Evolutionary conservation across 768 basidiomycete species (phyloP), one percentile per base, ranked within the genome.

Genomic region (Mycena capillaripes): DNA sequence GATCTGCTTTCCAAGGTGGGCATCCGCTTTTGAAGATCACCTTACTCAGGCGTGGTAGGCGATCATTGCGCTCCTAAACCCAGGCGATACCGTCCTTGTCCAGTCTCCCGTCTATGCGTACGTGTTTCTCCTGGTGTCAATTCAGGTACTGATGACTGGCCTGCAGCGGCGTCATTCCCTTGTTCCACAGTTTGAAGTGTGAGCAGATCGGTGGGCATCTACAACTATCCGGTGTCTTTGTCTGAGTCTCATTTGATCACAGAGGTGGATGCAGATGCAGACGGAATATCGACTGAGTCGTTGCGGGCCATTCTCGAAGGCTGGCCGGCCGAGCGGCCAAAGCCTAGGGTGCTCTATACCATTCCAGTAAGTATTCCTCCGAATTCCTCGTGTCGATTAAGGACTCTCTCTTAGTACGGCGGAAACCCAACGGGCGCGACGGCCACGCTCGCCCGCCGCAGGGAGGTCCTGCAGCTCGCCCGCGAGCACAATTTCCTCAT

Each of bases 381-480:
- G 46, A 67, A 7, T 71, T 58, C 58, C 14, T 5, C 19, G 27
- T 40, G 19, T 32, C 0, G 30, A 17, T 16, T 27, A 30, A 36
- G 53, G 21, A 19, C 4, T 10, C 3, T 27, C 21, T 23, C 53
- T 19, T 70, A 94, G 92, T 93, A 92, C 76, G 96, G 96, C 38
- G 93, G 92, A 75, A 97, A 97, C 80, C 96, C 95, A 4, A 94
- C 92, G 10, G 96, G 96, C 1, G 90, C 89, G 79, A 96, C 95
- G 4, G 89, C 93, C 7, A 87, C 93, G 3, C 81, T 89, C 46
- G 89, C 91, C 66, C 88, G 96, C 59, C 89, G 93, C 42, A 85
- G 89, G 80, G 90, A 92, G 79, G 89, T 95, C 9, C 87, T 97
- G 29, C 83, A 86, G 71, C 86, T 97, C 19, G 91, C 93, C 17